Conservation (phyloP, 1,284 basidiomycete species). For the Vanrija pseudolonga region DNA sequence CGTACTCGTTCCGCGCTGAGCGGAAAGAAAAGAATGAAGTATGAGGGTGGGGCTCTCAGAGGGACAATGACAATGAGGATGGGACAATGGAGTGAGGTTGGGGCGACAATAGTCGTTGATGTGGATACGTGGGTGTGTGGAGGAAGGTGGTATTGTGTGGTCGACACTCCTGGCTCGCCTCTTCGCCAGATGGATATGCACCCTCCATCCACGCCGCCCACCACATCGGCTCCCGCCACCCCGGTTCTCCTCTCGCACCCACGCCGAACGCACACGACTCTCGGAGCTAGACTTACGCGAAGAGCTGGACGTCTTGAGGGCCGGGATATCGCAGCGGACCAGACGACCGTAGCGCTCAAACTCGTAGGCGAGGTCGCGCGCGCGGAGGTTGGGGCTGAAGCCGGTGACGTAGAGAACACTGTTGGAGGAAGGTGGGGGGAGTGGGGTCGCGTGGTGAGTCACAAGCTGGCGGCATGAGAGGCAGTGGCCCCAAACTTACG, state of each 20-base stretch:
- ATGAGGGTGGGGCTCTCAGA: neutral
- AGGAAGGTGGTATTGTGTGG: too few species aligned
- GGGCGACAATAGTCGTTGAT: too few species aligned
- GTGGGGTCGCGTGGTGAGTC: neutral
- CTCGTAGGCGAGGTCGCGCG: slow-evolving; percentile 76
- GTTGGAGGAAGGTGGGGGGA: neutral
- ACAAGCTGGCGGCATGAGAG: neutral
- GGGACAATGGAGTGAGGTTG: neutral
- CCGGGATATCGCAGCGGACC: slow-evolving; percentile 78
- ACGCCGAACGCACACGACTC: too few species aligned
- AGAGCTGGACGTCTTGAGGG: slow-evolving; percentile 52
- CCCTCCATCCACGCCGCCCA: too few species aligned
- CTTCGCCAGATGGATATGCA: too few species aligned
- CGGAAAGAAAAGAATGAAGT: neutral
- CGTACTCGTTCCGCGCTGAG: too few species aligned
- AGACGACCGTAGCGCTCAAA: slow-evolving; percentile 68
- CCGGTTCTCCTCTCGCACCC: too few species aligned
- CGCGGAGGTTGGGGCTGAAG: slow-evolving; percentile 71
- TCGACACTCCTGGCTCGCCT: too few species aligned
- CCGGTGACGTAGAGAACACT: slow-evolving; percentile 82
- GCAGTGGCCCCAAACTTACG: slow-evolving; percentile 3
- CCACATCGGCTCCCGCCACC: too few species aligned
- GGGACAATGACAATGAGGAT: neutral
- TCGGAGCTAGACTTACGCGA: slow-evolving; percentile 37
- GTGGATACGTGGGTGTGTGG: too few species aligned